phyloP scores from a whole-genome alignment of 345 rosid genomes.

The Eucalyptus cloeziana region DNA sequence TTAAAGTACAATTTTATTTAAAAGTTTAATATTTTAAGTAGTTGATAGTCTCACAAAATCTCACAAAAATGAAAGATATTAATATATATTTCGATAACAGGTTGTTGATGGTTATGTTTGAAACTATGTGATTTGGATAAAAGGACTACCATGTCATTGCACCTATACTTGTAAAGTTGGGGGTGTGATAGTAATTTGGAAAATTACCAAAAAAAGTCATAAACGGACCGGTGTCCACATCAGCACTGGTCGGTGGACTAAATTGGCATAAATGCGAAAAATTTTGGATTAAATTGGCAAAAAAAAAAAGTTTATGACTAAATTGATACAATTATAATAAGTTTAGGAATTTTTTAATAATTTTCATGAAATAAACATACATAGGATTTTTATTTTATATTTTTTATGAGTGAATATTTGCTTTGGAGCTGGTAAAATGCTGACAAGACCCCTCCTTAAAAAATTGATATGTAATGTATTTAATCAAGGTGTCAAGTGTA shows the following conservation, averaged over 20 bases:
- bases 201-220: no score
- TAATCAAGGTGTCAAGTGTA: neutral
- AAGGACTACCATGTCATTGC: neutral
- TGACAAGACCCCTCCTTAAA: accelerated
- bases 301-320: no score
- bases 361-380: no score
- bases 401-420: neutral
- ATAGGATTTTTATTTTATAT: neutral
- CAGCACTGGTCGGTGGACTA: accelerated
- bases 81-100: no score
- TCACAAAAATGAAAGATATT: no score
- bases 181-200: neutral
- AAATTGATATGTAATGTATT: neutral
- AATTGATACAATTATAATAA: no score
- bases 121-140: neutral
- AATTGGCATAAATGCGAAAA: accelerated
- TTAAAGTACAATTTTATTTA: accelerated
- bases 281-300: no score
- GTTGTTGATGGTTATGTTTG: neutral
- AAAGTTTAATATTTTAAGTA: no score
- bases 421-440: neutral
- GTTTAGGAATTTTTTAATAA: no score
- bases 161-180: neutral
- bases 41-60: no score
- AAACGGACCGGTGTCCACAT: accelerated